phyloP scores from a whole-genome alignment of 2,329 filamentous ascomycete genomes.

The Alternaria sp. region DNA sequence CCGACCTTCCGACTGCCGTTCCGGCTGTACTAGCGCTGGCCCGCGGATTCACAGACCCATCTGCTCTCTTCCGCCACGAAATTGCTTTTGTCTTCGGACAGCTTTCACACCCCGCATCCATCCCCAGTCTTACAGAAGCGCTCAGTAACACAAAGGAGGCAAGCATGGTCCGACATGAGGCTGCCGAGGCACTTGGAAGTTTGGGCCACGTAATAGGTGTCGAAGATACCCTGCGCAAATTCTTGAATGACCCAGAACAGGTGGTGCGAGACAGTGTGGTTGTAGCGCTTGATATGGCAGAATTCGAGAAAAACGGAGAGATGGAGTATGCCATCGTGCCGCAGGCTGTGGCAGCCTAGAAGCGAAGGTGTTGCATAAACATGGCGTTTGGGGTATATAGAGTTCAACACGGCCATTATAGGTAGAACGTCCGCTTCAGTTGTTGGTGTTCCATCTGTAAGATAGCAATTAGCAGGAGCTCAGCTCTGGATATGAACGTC shows the following conservation, averaged over 20 bases:
- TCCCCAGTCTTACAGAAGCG: conserved; percentile 82
- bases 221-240: conserved; percentile 81
- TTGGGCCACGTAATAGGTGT: conserved; percentile 93
- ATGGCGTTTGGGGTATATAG: conserved; percentile 36
- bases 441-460: conserved; percentile 65
- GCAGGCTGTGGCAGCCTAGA: conserved; percentile 42
- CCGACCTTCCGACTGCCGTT: conserved; percentile 85
- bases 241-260: conserved; percentile 88
- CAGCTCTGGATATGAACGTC: conserved; percentile 8
- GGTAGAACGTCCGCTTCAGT: conserved; percentile 59
- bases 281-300: conserved; percentile 96
- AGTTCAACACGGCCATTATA: conserved; percentile 20
- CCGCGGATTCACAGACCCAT: conserved; percentile 82
- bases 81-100: conserved; percentile 99
- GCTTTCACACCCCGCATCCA: conserved; percentile 93
- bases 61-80: conserved; percentile 95
- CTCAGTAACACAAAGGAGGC: conserved; percentile 82
- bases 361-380: conserved; percentile 28
- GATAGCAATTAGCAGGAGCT: conserved; percentile 31
- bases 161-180: conserved; percentile 97
- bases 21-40: conserved; percentile 88
- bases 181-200: conserved; percentile 93
- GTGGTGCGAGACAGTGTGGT: conserved; percentile 95
- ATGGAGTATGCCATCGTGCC: conserved; percentile 92
- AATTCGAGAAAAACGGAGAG: conserved; percentile 90